Percentiles rank a stretch among this genome's conserved stretches.
phyloP scores from a whole-genome alignment of 768 basidiomycete genomes.

The Mycena capillaripes region DNA sequence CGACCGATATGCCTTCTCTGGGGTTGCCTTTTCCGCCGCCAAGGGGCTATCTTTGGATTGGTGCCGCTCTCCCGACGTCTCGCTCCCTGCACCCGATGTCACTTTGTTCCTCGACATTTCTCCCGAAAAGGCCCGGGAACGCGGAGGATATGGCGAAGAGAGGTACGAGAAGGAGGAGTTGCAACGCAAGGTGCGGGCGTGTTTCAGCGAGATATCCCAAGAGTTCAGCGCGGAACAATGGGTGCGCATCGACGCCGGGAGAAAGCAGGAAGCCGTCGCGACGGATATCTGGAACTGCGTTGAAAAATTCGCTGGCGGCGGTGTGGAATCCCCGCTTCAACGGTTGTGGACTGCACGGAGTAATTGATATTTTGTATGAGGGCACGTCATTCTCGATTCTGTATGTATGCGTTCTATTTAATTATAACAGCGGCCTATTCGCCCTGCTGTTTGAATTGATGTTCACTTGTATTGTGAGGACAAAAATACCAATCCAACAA shows the following conservation, averaged over 20 bases:
- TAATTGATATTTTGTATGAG: too few relatives aligned
- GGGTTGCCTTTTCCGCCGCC: conserved; percentile 87
- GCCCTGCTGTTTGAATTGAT: too few relatives aligned
- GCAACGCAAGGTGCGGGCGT: conserved; percentile 55
- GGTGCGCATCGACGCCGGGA: conserved; percentile 29
- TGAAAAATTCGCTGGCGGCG: neutral
- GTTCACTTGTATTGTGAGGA: too few relatives aligned
- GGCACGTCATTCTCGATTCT: too few relatives aligned
- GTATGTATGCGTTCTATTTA: too few relatives aligned
- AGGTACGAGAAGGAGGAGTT: conserved; percentile 88
- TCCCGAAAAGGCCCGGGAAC: conserved; percentile 72
- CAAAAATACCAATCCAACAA: too few relatives aligned
- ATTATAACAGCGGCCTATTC: too few relatives aligned
- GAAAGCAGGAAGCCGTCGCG: conserved; percentile 17
- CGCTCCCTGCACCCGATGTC: conserved; percentile 91
- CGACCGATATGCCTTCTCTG: conserved; percentile 97
- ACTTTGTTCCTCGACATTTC: conserved; percentile 89
- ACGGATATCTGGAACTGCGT: conserved; percentile 23
- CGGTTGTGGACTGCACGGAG: conserved; percentile 20
- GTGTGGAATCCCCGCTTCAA: conserved; percentile 9
- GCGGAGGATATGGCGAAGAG: conserved; percentile 90
- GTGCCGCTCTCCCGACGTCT: conserved; percentile 89
- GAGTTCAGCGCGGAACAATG: conserved; percentile 17
- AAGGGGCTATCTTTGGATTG: conserved; percentile 83
- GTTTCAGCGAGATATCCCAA: conserved; percentile 18